Base-by-base conservation (phyloP, 2,329 filamentous ascomycete genomes). In the Phaeophleospora eucalypticola region DNA sequence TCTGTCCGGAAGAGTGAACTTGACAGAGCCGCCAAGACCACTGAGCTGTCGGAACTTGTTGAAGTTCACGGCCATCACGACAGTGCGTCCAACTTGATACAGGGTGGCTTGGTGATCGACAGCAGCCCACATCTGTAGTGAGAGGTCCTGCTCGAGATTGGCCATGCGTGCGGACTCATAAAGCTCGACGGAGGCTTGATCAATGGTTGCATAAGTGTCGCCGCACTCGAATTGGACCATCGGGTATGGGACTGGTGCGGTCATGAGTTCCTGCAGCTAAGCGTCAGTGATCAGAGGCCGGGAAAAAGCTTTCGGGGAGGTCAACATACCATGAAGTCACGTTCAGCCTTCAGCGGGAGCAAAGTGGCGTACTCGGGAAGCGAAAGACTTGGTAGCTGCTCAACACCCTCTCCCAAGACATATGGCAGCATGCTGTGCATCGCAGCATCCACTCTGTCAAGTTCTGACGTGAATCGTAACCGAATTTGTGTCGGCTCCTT, bases 1-100 rank as follows among this genome's bases (percentile, higher is more conserved):
- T 7, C 51, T 37, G 38, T 54, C 53, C 1, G 54, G 54, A 4
- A 57, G 40, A 6, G 43, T 33, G 21, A 52, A 54, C 12, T 45
- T 81, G 0, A 79, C 78, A 61, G 77, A 82, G 34, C 66, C 70
- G 37, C 68, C 67, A 56, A 40, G 24, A 4, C 51, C 53, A n/a
- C 48, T 45, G 14, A 53, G 39, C 20, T 40, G 45, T 12, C 37
- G 33, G 34, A 48, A 49, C 1, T 36, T 17, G 21, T 32, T 27
- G 44, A 55, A 57, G 6, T 17, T 41, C 6, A 57, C 45, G 8
- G 49, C 54, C 45, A 57, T 36, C 3, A 49, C 48, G 12, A 53
- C 36, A 10, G 44, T 19, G 15, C 35, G 29, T 10, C 54, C 54
- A 7, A 57, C 37, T 15, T 46, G 21, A 19, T 49, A 51, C 14